These are phyloP conservation scores for Alectoria sarmentosa DNA, from an alignment of 495 filamentous ascomycete genomes.

Conservation along the genomic window DNA sequence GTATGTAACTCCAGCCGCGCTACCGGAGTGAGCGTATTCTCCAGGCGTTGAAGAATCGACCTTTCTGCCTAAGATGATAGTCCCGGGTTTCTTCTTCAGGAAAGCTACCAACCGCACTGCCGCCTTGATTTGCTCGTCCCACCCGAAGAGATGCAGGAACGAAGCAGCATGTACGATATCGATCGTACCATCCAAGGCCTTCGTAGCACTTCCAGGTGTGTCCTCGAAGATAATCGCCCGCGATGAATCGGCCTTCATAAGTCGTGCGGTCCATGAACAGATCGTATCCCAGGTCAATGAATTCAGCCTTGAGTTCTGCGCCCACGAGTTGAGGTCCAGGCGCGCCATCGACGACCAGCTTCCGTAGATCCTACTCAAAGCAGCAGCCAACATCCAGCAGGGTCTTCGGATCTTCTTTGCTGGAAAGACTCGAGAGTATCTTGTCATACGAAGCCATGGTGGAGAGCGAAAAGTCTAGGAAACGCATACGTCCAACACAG, in stretches of 20 bases:
- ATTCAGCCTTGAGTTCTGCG: constrained; percentile 38
- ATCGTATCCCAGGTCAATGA: constrained; percentile 45
- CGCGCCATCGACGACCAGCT: constrained; percentile 40
- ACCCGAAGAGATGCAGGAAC: constrained; percentile 56
- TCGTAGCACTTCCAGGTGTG: constrained; percentile 21
- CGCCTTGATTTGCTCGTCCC: constrained; percentile 42
- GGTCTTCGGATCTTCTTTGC: constrained; percentile 30
- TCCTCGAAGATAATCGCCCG: constrained; percentile 44
- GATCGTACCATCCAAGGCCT: constrained; percentile 35
- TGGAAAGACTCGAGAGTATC: constrained; percentile 25
- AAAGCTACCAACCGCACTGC: neutral
- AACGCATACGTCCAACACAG: constrained; percentile 40
- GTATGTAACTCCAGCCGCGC: constrained; percentile 25
- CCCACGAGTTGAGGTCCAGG: constrained; percentile 37
- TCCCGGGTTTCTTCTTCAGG: neutral
- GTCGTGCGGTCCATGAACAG: constrained; percentile 43
- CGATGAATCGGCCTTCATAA: constrained; percentile 23
- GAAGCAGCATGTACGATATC: constrained; percentile 49
- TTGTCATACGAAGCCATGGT: constrained; percentile 31
- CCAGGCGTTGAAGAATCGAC: neutral
- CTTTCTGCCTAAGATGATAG: neutral
- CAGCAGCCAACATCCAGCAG: constrained; percentile 45
- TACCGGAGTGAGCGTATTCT: constrained; percentile 28
- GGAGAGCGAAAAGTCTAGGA: constrained; percentile 40
- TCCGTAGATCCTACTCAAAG: constrained; percentile 41